Base-by-base conservation (phyloP, 2,329 filamentous ascomycete genomes). In the Trichoderma sp. region DNA sequence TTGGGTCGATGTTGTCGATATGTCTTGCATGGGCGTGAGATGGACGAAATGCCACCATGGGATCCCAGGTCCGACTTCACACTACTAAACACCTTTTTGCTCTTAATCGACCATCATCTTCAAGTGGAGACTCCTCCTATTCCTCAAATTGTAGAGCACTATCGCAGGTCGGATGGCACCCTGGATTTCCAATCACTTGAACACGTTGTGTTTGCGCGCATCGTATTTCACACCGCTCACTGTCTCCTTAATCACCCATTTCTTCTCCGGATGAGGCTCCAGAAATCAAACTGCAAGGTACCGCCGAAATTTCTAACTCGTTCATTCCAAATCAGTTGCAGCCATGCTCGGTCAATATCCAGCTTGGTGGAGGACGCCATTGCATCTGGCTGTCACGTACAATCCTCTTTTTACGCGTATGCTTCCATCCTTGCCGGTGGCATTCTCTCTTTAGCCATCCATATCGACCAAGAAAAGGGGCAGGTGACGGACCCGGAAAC, bases 11-110 rank as follows among this genome's bases (percentile, higher is more conserved):
- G 64, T 43, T 54, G 58, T 28, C 64, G 64, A n/a, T 66, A 66
- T 37, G 64, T 66, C 52, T 18, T 66, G 2, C 64, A 66, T 14
- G 64, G 64, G 24, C 64, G 64, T 18, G 64, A 66, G 54, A 59
- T 59, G 11, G 64, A 66, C 28, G 64, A 66, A 30, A 66, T 66
- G 64, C 64, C 64, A 6, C 64, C 64, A 1, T 66, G 64, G 64
- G 64, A 66, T 51, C 64, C 64, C n/a, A 58, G 64, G 54, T 66
- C 64, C 30, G 64, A 66, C 18, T 66, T 66, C 21, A 66, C 64
- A 26, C n/a, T 66, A 21, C 39, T 66, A 24, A 66, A 66, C 51
- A 66, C 64, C 39, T 66, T 66, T 5, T 16, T 66, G 4, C 64
- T 66, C 13, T 37, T 66, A 39, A 66, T 66, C 21, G 64, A 66